Evolutionary conservation across 208 protist genomes (phyloP), one percentile per base, ranked within the genome.

Genomic region (Herpetomonas samuelpessoai): DNA sequence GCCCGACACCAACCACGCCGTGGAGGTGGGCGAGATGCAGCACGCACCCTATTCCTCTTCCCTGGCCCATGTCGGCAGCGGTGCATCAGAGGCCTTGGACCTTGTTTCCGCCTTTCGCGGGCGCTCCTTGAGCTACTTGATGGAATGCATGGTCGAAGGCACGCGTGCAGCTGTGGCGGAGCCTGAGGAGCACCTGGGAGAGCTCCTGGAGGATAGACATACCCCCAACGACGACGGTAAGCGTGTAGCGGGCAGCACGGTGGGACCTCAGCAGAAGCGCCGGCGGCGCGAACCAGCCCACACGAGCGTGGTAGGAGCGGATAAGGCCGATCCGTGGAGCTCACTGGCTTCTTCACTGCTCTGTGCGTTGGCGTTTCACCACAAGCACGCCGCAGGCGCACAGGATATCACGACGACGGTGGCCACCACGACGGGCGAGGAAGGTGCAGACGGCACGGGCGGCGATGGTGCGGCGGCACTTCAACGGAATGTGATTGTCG

Each of bases 301-400:
- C 19, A 45, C 59, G 18, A 24, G 7, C 19, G 18, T 28, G 19
- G 19, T 16, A 26, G 4, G 7, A 21, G 28, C 52, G 44, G 10
- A 3, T 18, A 7, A 3, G 12, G 21, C 45, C 2, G 68, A 86
- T 30, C 24, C 66, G 22, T 93, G 80, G 81, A 59, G 74, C 41
- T 83, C 71, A 22, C 68, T 93, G 10, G 74, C 81, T 19, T 83
- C 77, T 2, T 83, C 81, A 10, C 57, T 93, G 24, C 67, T 93
- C 12, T 74, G 75, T n/a, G 64, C 72, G 1, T 68, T 80, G 30
- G 76, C 71, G 47, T 87, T 81, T 52, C 50, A 91, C 6, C 71
- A 69, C 22, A 46, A 67, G n/a, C 83, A 86, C 55, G 26, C 44
- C 7, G 41, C 58, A 31, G 35, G 14, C 14, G 35, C 14, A 22